Conservation (phyloP, 2,329 filamentous ascomycete species). For the Nemania sp. region DNA sequence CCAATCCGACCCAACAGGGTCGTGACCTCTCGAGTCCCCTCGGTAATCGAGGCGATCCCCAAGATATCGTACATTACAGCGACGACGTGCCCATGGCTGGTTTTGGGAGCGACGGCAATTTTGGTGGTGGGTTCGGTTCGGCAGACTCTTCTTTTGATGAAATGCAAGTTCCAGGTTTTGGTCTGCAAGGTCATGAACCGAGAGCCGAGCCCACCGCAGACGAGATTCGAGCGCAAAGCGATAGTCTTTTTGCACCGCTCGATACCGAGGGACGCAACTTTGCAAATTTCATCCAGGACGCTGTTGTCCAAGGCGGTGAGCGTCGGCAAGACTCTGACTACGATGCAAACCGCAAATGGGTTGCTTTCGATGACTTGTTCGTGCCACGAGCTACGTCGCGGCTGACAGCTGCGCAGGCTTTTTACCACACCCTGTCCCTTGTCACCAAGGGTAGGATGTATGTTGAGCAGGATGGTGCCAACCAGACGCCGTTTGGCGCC, state of each 20-base stretch:
- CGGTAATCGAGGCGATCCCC: constrained; percentile 42
- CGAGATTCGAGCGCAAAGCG: constrained; percentile 31
- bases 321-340: constrained; percentile 37
- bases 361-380: constrained; percentile 73
- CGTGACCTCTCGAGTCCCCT: constrained; percentile 50
- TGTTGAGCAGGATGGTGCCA: constrained; percentile 62
- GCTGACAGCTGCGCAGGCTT: constrained; percentile 73
- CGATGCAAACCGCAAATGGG: constrained; percentile 47
- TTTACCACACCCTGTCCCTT: constrained; percentile 73
- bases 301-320: constrained; percentile 41
- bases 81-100: constrained; percentile 45
- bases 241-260: constrained; percentile 36
- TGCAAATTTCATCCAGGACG: constrained; percentile 47
- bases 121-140: constrained; percentile 37
- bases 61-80: constrained; percentile 53
- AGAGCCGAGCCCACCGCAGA: constrained; percentile 16
- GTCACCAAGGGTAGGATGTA: constrained; percentile 67
- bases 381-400: constrained; percentile 57
- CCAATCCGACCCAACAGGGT: constrained; percentile 46
- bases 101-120: constrained; percentile 44
- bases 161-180: constrained; percentile 24
- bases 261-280: constrained; percentile 54
- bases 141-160: constrained; percentile 42
- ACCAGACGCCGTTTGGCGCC: constrained; percentile 49
- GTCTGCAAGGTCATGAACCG: not conserved